Conservation (phyloP, 73 alveolate species). For the Paramecium biaurelia region DNA sequence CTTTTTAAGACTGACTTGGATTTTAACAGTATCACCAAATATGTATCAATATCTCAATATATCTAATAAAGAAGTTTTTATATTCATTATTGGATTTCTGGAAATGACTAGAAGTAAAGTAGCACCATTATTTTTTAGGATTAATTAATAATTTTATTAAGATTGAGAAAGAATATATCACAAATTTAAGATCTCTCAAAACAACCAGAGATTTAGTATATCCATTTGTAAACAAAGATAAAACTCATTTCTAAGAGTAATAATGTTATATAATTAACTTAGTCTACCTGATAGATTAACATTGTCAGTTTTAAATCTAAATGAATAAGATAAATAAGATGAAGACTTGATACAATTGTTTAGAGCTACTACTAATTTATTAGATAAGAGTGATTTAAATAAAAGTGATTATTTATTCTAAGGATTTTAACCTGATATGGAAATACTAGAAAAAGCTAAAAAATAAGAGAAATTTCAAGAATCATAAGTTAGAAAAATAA, state of each 20-base stretch:
- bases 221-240: neutral
- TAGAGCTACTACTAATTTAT: neutral
- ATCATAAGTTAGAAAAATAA: neutral
- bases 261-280: too few species aligned
- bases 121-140: neutral
- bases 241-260: neutral
- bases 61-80: conserved; percentile 9
- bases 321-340: neutral
- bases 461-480: conserved; percentile 7
- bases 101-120: conserved; percentile 40
- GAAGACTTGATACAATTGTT: neutral
- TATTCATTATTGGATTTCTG: neutral
- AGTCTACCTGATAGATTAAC: neutral
- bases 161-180: conserved; percentile 41
- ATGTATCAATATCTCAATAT: neutral
- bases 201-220: neutral
- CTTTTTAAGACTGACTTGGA: conserved; percentile 34
- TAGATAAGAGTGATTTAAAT: neutral
- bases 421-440: neutral
- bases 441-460: neutral
- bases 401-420: neutral
- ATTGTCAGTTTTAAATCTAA: neutral
- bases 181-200: conserved; percentile 28
- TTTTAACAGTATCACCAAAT: neutral
- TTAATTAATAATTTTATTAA: conserved; percentile 40